Percentiles rank a stretch among this genome's conserved stretches.
Conservation (phyloP, 2,329 filamentous ascomycete genomes). For the Trichophyton equinum region DNA sequence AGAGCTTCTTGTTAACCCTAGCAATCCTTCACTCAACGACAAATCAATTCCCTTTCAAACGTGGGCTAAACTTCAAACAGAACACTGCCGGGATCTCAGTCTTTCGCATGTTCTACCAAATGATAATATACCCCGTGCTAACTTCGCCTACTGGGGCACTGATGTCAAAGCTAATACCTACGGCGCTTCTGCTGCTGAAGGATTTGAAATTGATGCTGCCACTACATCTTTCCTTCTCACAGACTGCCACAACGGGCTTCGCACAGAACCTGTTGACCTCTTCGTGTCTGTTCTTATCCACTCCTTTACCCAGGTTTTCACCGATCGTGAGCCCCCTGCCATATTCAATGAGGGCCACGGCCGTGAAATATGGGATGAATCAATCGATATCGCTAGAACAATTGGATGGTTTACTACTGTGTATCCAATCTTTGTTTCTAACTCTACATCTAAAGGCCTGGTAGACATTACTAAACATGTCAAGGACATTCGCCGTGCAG, state of each 20-base stretch:
- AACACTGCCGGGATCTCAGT: slow-evolving; percentile 14
- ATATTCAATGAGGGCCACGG: slow-evolving; percentile 42
- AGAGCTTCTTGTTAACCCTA: slow-evolving; percentile 19
- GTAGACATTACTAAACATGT: slow-evolving; percentile 25
- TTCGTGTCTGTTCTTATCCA: slow-evolving; percentile 28
- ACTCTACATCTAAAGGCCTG: slow-evolving; percentile 14
- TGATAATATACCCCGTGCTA: slow-evolving; percentile 21
- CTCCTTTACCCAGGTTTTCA: slow-evolving; percentile 35
- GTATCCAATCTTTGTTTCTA: slow-evolving; percentile 29
- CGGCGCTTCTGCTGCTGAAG: slow-evolving; percentile 24
- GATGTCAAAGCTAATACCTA: slow-evolving; percentile 22
- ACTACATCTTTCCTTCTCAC: slow-evolving; percentile 23
- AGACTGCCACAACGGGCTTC: slow-evolving; percentile 22
- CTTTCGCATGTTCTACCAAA: slow-evolving; percentile 17
- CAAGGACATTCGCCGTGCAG: slow-evolving; percentile 28
- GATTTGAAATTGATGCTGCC: slow-evolving; percentile 23
- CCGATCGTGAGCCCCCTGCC: slow-evolving; percentile 30
- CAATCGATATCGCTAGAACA: slow-evolving; percentile 36
- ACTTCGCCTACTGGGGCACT: slow-evolving; percentile 30
- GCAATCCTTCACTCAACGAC: slow-evolving; percentile 20
- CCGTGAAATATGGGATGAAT: slow-evolving; percentile 34
- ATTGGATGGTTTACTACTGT: slow-evolving; percentile 42
- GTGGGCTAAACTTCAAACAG: slow-evolving; percentile 26
- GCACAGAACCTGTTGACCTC: slow-evolving; percentile 29
- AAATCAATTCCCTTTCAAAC: slow-evolving; percentile 29